phyloP scores from a whole-genome alignment of 1,284 basidiomycete species.

The Fomitopsis betulina region DNA sequence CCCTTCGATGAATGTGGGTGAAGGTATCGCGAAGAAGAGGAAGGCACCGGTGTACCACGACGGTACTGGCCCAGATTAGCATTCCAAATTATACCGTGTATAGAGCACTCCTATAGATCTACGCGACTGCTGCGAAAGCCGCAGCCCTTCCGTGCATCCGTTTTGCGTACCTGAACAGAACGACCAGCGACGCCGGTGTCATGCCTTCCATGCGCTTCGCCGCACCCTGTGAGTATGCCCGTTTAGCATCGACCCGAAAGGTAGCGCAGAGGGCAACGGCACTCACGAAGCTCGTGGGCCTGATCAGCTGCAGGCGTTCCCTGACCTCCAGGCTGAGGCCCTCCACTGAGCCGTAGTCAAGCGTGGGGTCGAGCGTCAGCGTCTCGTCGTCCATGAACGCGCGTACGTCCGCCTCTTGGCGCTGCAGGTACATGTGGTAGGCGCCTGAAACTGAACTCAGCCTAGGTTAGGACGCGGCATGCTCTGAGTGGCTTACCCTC shows the following conservation, averaged over 20 bases:
- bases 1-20: too few species aligned
- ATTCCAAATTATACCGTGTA: not conserved
- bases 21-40: too few species aligned
- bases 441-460: conserved; percentile 33
- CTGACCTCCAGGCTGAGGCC: conserved; percentile 77
- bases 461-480: not conserved
- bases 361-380: conserved; percentile 60
- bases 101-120: not conserved
- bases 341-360: conserved; percentile 64
- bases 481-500: conserved; percentile 47
- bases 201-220: conserved; percentile 87
- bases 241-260: not conserved
- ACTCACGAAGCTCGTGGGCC: conserved; percentile 70
- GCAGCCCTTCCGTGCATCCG: conserved; percentile 1
- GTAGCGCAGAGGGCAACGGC: not conserved
- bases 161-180: conserved; percentile 55
- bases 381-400: conserved; percentile 74
- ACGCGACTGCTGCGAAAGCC: not conserved
- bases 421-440: conserved; percentile 57
- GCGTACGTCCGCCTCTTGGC: conserved; percentile 76
- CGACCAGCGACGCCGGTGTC: conserved; percentile 69
- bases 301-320: conserved; percentile 56
- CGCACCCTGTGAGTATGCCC: conserved; percentile 49
- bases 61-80: too few species aligned
- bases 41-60: too few species aligned